Base-by-base conservation (phyloP, 164 flowering plant species). In the Litsea cubeba region DNA sequence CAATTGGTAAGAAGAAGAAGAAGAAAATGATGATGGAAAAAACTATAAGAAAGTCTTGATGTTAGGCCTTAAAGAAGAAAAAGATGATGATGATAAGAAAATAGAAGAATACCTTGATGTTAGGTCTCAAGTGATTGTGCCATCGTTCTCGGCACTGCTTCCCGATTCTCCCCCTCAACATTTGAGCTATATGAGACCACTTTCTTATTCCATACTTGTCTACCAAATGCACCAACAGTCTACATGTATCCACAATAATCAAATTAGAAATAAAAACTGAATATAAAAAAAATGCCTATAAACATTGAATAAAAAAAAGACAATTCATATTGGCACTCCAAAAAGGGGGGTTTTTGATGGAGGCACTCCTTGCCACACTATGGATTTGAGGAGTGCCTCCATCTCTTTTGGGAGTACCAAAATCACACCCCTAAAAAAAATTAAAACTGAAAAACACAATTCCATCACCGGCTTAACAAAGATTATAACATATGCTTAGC, bases 131-230 rank as follows among this genome's bases (percentile, higher is more conserved):
- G 82, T 95, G 97, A 75, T 95, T 95, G 67, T 89, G 92, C 97
- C 97, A 95, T 82, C 99, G 81, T 78, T 95, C 99, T 2, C 99
- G 82, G 71, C 99, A 95, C 75, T 95, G 99, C 70, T 95, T 95
- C 14, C 99, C 97, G 2, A 87, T 91, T 67, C 97, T 80, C 40
- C 96, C 96, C 2, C 23, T 81, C 80, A 95, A 74, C 70, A 82
- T 82, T 76, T 85, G 82, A 15, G 97, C 91, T 25, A 95, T 89
- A 62, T 82, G 84, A n/a, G 99, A 88, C 99, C 99, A 95, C 85
- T 93, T 91, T 49, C 85, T 82, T 50, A 71, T 84, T 25, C 97
- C 99, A 80, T 80, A 76, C 78, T 87, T 82, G 71, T 85, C 83
- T 83, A 95, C 97, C 90, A 94, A 79, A 69, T 22, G 81, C 8